Conservation (phyloP, 768 basidiomycete genomes). For the Pholiota microspora region DNA sequence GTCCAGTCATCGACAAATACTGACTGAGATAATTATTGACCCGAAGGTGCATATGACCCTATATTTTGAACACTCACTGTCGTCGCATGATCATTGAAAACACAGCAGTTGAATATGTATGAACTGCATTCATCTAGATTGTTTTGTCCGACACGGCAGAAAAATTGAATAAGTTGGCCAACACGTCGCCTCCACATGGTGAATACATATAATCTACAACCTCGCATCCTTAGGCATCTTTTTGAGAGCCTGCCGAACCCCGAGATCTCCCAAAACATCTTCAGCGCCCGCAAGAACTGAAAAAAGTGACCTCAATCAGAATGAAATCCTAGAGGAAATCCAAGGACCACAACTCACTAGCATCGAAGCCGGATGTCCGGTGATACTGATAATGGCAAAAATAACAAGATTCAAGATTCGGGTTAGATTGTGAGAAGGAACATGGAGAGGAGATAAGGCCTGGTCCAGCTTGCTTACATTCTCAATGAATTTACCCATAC, state of each 20-base stretch:
- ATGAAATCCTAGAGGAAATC: conserved; percentile 7
- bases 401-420: background rate
- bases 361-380: conserved; percentile 80
- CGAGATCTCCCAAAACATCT: conserved; percentile 30
- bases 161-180: background rate
- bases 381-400: conserved; percentile 53
- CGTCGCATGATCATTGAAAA: too few relatives aligned
- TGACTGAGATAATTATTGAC: too few relatives aligned
- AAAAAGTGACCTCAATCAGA: conserved; percentile 4
- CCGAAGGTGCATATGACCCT: too few relatives aligned
- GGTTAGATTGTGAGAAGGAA: background rate
- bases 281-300: conserved; percentile 64
- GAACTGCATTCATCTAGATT: too few relatives aligned
- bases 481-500: conserved; percentile 85
- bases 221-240: conserved; percentile 32
- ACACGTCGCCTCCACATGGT: background rate
- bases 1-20: too few relatives aligned
- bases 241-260: conserved; percentile 31
- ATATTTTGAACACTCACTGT: too few relatives aligned
- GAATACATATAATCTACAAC: conserved; percentile 13
- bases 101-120: too few relatives aligned
- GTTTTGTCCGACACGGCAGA: background rate
- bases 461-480: conserved; percentile 47
- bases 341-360: conserved; percentile 42
- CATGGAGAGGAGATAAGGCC: conserved; percentile 4